Conservation (phyloP, 108 stramenopile genomes). For the Chaetoceros muelleri region DNA sequence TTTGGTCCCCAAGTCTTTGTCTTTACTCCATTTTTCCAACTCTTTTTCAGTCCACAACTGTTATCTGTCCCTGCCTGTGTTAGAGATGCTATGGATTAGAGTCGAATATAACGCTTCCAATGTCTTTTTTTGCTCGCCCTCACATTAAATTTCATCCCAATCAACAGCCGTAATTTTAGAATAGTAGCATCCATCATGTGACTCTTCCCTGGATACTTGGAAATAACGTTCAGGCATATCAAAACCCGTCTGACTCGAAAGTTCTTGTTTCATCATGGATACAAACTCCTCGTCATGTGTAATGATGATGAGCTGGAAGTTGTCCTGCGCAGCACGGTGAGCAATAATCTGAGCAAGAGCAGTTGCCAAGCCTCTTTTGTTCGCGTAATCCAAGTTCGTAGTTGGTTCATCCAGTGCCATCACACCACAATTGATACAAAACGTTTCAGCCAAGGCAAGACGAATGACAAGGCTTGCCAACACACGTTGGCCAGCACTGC, state of each 20-base stretch:
- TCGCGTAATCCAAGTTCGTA: slow-evolving; percentile 90
- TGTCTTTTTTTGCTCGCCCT: too few relatives aligned
- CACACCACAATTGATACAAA: slow-evolving; percentile 93
- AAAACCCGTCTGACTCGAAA: slow-evolving; percentile 74
- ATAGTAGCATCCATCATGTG: slow-evolving; percentile 65
- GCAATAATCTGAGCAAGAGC: slow-evolving; percentile 93
- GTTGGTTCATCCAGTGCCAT: slow-evolving; percentile 96
- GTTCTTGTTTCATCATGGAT: slow-evolving; percentile 82
- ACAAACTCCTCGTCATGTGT: slow-evolving; percentile 99
- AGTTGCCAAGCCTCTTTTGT: slow-evolving; percentile 89
- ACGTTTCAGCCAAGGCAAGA: slow-evolving; percentile 97
- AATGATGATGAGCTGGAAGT: slow-evolving; percentile 96
- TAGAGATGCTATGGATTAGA: too few relatives aligned
- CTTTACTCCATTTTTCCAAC: too few relatives aligned
- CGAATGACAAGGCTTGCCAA: slow-evolving; percentile 97
- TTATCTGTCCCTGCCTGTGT: too few relatives aligned
- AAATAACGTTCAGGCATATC: slow-evolving; percentile 94
- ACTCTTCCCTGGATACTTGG: slow-evolving; percentile 81
- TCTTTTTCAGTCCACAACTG: too few relatives aligned
- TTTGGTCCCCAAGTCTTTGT: too few relatives aligned
- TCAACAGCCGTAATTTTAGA: slow-evolving; percentile 77
- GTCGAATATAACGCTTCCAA: too few relatives aligned
- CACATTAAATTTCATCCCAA: slow-evolving; percentile 60
- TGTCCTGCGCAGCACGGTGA: slow-evolving; percentile 70
- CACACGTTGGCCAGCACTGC: slow-evolving; percentile 91